Percentiles rank a stretch among this genome's conserved stretches.
phyloP scores from a whole-genome alignment of 2,329 filamentous ascomycete genomes.

The Fusarium multiceps region DNA sequence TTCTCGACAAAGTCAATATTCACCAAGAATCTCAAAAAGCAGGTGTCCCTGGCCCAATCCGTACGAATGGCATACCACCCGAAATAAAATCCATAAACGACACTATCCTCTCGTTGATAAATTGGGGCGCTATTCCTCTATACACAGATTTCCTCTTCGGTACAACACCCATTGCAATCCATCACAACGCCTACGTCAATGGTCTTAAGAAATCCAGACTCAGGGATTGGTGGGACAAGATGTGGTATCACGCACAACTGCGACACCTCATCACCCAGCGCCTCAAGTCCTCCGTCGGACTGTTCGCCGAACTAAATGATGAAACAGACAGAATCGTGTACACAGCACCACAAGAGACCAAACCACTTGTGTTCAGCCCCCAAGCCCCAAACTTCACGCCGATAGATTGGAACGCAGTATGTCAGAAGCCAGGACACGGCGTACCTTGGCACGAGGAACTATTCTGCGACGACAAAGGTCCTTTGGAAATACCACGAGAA shows the following conservation, averaged over 20 bases:
- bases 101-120: constrained; percentile 24
- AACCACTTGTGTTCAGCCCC: constrained; percentile 43
- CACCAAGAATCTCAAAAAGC: constrained; percentile 44
- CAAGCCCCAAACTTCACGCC: constrained; percentile 35
- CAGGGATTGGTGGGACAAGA: constrained; percentile 51
- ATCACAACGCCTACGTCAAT: constrained; percentile 52
- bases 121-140: constrained; percentile 50
- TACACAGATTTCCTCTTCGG: constrained; percentile 55
- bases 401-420: constrained; percentile 50
- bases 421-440: constrained; percentile 45
- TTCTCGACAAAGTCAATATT: constrained; percentile 43
- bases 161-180: constrained; percentile 51
- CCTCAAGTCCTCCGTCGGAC: constrained; percentile 21
- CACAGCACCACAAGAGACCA: constrained; percentile 34
- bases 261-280: constrained; percentile 47
- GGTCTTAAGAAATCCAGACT: constrained; percentile 49
- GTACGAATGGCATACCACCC: constrained; percentile 44
- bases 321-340: constrained; percentile 38
- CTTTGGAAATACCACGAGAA: constrained; percentile 31
- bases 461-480: constrained; percentile 50
- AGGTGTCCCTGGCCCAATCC: constrained; percentile 47
- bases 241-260: constrained; percentile 52
- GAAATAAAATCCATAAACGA: constrained; percentile 42
- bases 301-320: constrained; percentile 31
- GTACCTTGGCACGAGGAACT: constrained; percentile 50